Evolutionary conservation across 2,329 filamentous ascomycete species (phyloP).

Genomic region (Botrytis fragariae): DNA sequence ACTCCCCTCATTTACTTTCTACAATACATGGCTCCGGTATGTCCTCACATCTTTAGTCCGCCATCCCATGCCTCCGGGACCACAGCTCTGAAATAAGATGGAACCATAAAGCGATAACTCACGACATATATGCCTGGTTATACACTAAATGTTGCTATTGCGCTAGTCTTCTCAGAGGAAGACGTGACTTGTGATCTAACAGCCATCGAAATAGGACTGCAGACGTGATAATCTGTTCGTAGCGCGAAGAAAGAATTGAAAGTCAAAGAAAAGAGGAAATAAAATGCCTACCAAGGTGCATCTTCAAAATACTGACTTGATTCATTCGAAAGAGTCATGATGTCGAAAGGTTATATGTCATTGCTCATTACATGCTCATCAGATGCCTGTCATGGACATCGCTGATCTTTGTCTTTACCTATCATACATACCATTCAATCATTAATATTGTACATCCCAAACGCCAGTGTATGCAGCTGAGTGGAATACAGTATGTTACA

Average conservation of each 20-base stretch:
- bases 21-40: constrained; percentile 30
- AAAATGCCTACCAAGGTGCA: neutral
- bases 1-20: neutral
- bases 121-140: constrained; percentile 30
- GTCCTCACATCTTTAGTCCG: constrained; percentile 58
- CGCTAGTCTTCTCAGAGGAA: constrained; percentile 42
- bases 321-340: neutral
- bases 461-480: constrained; percentile 27
- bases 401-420: constrained; percentile 1
- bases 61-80: constrained; percentile 48
- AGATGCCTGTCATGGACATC: constrained; percentile 9
- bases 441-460: constrained; percentile 22
- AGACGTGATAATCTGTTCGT: constrained; percentile 54
- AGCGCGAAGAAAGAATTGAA: constrained; percentile 40
- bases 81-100: constrained; percentile 54
- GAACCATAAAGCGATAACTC: constrained; percentile 29
- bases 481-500: constrained; percentile 35
- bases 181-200: constrained; percentile 49
- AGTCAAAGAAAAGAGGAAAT: neutral
- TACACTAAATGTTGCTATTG: constrained; percentile 44
- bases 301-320: neutral
- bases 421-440: constrained; percentile 18
- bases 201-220: constrained; percentile 45
- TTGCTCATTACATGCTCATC: constrained; percentile 12
- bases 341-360: constrained; percentile 10